A percentile compares a stretch with the other conserved stretches of the same genome.
Conservation (phyloP, 805 yeast species). For the Candida alai region DNA sequence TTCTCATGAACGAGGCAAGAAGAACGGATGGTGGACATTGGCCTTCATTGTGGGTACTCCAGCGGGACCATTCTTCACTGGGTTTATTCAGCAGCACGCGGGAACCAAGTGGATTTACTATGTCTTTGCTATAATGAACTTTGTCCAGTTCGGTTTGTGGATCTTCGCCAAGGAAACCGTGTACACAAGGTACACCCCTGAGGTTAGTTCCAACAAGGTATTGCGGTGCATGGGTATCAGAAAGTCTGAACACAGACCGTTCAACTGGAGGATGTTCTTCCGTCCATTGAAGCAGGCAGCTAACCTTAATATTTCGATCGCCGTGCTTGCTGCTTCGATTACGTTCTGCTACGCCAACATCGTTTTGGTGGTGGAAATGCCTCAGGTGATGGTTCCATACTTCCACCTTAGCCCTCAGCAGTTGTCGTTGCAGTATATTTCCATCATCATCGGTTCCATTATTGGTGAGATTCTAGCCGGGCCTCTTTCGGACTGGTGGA, state of each 20-base stretch:
- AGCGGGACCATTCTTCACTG: conserved; percentile 15
- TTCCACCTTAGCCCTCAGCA: conserved; percentile 19
- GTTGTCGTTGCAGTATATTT: conserved; percentile 19
- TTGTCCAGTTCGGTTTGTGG: conserved; percentile 11
- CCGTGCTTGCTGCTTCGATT: conserved; percentile 15
- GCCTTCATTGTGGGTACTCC: conserved; percentile 14
- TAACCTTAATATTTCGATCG: conserved; percentile 12
- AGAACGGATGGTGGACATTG: conserved; percentile 17
- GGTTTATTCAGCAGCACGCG: conserved; percentile 12
- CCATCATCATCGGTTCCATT: conserved; percentile 19
- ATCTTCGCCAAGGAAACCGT: conserved; percentile 11
- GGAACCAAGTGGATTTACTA: conserved; percentile 11
- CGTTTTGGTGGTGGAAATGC: conserved; percentile 20
- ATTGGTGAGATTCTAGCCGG: conserved; percentile 23
- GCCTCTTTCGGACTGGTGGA: conserved; percentile 21
- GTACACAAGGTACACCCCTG: conserved; percentile 6
- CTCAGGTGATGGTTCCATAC: conserved; percentile 15
- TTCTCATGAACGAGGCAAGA: conserved; percentile 13
- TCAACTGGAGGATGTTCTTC: conserved; percentile 7
- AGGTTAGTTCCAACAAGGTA: no score
- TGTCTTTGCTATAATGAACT: conserved; percentile 14
- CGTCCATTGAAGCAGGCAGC: conserved; percentile 10
- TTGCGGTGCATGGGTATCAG: conserved; percentile 3
- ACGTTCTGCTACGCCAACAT: conserved; percentile 21
- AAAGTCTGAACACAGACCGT: conserved; percentile 1